Evolutionary conservation across 345 rosid genomes (phyloP).

Genomic region (Schrenkiella parvula): DNA sequence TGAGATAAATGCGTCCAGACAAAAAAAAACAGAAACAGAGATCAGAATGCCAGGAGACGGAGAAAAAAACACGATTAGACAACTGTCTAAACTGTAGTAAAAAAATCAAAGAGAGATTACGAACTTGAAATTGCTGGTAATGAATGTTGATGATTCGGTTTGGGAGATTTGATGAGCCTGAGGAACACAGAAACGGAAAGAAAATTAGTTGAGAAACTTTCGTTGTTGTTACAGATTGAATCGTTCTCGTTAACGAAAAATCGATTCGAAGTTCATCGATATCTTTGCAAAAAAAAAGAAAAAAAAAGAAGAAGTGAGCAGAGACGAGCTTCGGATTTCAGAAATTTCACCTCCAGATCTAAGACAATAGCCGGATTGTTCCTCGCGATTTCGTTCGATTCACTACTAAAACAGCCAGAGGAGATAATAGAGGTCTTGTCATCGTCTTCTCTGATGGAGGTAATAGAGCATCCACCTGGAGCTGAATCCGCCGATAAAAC

Average conservation of each 20-base stretch:
- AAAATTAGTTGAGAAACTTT: background rate
- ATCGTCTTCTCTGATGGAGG: conserved; percentile 15
- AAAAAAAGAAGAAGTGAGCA: background rate
- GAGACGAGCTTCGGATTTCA: background rate
- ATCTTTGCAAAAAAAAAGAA: background rate
- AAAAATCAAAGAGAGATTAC: background rate
- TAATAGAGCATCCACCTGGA: conserved; percentile 15
- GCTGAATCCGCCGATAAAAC: conserved; percentile 21
- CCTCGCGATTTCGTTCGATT: conserved; percentile 34
- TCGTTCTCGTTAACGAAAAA: background rate
- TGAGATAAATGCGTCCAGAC: background rate
- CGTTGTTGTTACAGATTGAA: background rate
- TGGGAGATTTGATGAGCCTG: conserved; percentile 30
- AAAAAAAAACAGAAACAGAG: background rate
- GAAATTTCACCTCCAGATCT: conserved; percentile 56
- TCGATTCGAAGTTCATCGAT: too few relatives aligned
- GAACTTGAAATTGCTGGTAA: conserved; percentile 47
- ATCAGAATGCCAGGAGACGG: background rate
- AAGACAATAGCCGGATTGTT: conserved; percentile 18
- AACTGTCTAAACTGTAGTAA: background rate
- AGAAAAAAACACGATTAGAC: background rate
- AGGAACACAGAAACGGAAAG: background rate
- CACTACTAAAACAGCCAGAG: conserved; percentile 42
- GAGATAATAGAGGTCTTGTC: conserved; percentile 22
- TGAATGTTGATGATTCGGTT: conserved; percentile 44